Evolutionary conservation across 73 alveolate species (phyloP), one percentile per base, ranked within the genome.

Genomic region (Durusdinium trenchii): DNA sequence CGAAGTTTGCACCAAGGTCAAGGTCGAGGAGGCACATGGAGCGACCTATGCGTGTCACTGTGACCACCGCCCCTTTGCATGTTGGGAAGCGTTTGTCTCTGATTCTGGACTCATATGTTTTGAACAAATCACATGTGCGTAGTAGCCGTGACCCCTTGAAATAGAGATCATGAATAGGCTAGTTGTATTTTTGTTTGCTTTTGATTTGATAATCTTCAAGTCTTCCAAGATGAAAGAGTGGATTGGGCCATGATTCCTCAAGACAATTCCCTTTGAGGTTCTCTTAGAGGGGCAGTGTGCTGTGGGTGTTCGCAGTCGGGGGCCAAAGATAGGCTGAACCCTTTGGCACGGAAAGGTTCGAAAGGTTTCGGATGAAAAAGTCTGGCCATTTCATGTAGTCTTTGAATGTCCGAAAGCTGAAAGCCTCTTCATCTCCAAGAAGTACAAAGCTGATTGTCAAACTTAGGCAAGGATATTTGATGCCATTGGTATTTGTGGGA

Each of bases 11-110:
- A 91, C 98, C 90, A 69, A 48, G n/a, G 54, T 69, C 35, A 87
- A 78, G 14, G 98, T 91, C 45, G 90, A 91, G 9, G 90, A 91
- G 89, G 96, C n/a, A n/a, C n/a, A n/a, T n/a, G n/a, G n/a, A n/a
- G n/a, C n/a, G n/a, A n/a, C n/a, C n/a, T n/a, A 47, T 7, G 23
- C 54, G 28, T 36, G 93, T 4, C 35, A 43, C 50, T 26, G n/a
- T n/a, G n/a, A n/a, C n/a, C n/a, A n/a, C n/a, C n/a, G n/a, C n/a
- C n/a, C n/a, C n/a, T n/a, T n/a, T n/a, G n/a, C n/a, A n/a, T n/a
- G n/a, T n/a, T n/a, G n/a, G n/a, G n/a, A n/a, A n/a, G n/a, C n/a
- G n/a, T n/a, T n/a, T n/a, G n/a, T n/a, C n/a, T n/a, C n/a, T n/a
- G n/a, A n/a, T n/a, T n/a, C n/a, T n/a, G n/a, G n/a, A n/a, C n/a